A percentile compares a stretch with the other conserved stretches of the same genome.
phyloP scores from a whole-genome alignment of 257 asterid species.

The Solanum medicagineum region DNA sequence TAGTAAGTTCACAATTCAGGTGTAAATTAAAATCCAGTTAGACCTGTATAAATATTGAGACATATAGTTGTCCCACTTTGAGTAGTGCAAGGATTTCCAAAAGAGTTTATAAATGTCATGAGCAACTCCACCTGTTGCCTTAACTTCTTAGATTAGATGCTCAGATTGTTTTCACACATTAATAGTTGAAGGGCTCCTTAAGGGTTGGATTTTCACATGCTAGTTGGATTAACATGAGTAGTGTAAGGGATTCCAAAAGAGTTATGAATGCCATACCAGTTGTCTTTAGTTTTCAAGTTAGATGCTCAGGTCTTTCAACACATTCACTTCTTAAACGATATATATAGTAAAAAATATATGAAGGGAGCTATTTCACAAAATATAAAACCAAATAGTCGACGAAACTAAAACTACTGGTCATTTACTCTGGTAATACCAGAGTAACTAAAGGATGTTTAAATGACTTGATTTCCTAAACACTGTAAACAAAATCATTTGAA shows the following conservation, averaged over 20 bases:
- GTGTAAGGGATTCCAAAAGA: not conserved
- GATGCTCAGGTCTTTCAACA: not conserved
- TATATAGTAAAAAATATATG: not conserved
- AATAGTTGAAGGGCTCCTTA: not conserved
- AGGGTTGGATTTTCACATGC: not conserved
- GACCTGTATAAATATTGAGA: not conserved
- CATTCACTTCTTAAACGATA: not conserved
- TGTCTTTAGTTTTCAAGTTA: not conserved
- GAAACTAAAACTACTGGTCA: not conserved
- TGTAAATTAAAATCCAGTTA: not conserved
- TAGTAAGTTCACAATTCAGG: not conserved
- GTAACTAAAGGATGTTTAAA: not conserved
- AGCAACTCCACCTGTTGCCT: not conserved
- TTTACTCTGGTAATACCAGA: not conserved
- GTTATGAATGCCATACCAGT: not conserved
- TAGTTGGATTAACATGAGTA: not conserved
- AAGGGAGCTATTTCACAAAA: not conserved
- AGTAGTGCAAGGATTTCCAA: not conserved
- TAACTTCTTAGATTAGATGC: not conserved
- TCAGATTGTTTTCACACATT: not conserved
- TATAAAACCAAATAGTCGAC: not conserved
- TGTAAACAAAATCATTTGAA: not conserved
- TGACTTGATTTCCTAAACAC: not conserved
- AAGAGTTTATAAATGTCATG: not conserved
- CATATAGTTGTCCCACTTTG: not conserved